Percentiles rank a stretch among this genome's conserved stretches.
Evolutionary conservation across 306 rosid genomes (phyloP).

Genomic region (Casuarina glauca): DNA sequence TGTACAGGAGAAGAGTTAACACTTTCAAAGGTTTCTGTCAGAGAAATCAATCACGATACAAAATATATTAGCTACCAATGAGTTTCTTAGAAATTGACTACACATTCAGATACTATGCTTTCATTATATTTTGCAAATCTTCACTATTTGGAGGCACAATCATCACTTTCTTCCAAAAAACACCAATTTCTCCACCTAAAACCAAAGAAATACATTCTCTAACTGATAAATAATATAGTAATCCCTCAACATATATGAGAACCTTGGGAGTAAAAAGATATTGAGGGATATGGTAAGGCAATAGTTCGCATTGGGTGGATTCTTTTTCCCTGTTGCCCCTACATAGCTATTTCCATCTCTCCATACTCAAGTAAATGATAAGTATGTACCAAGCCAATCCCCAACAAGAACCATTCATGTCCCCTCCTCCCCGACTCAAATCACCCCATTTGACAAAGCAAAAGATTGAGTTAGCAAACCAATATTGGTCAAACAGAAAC

Average conservation of each 20-base stretch:
- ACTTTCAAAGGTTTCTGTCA: conserved; percentile 70
- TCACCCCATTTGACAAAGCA: neutral
- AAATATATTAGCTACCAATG: conserved; percentile 48
- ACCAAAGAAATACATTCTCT: conserved; percentile 21
- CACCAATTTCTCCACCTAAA: conserved; percentile 58
- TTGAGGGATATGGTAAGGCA: neutral
- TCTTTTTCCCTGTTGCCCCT: neutral
- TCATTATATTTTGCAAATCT: conserved; percentile 65
- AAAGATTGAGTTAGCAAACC: neutral
- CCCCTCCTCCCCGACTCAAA: too few species aligned
- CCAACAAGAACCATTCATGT: too few species aligned
- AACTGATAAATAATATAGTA: conserved; percentile 9
- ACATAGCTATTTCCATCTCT: too few species aligned
- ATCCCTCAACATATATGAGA: neutral
- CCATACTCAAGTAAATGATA: too few species aligned
- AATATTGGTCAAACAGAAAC: neutral
- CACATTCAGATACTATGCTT: conserved; percentile 52
- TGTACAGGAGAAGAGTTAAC: conserved; percentile 42
- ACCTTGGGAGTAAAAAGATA: neutral
- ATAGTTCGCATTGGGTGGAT: neutral
- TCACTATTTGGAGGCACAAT: conserved; percentile 53
- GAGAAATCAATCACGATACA: conserved; percentile 3
- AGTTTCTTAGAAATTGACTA: conserved; percentile 52
- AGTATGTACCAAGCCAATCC: too few species aligned
- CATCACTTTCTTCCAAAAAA: conserved; percentile 82